These are phyloP conservation scores for Cucurbita argyrosperma DNA, from an alignment of 306 rosid species.

Conservation along the genomic window DNA sequence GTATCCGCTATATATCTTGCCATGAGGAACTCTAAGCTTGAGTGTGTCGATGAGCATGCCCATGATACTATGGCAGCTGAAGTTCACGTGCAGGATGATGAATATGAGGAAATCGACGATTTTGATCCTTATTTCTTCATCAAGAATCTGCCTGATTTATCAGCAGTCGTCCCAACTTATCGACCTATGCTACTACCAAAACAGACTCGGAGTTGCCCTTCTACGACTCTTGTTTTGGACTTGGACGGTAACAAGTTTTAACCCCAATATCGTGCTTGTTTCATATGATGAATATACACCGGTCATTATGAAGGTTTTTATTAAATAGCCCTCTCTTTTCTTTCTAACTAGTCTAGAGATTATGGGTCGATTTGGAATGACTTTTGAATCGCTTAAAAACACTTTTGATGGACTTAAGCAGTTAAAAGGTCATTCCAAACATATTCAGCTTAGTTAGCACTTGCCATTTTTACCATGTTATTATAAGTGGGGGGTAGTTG, in stretches of 20 bases:
- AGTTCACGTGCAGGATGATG: conserved; percentile 57
- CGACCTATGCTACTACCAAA: conserved; percentile 79
- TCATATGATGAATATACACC: background rate
- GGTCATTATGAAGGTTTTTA: background rate
- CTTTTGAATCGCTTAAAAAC: too few relatives aligned
- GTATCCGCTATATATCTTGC: conserved; percentile 72
- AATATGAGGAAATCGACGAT: conserved; percentile 66
- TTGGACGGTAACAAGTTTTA: conserved; percentile 67
- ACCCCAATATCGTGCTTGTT: background rate
- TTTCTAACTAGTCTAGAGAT: background rate
- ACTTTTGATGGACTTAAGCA: too few relatives aligned
- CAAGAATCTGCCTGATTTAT: conserved; percentile 80
- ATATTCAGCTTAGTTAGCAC: background rate
- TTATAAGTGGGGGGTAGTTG: background rate
- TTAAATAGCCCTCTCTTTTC: background rate
- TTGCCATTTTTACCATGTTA: background rate
- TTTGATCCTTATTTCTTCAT: conserved; percentile 92
- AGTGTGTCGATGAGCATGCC: conserved; percentile 78
- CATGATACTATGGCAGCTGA: conserved; percentile 78
- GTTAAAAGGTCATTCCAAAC: too few relatives aligned
- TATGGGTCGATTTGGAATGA: too few relatives aligned
- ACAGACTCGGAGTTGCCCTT: conserved; percentile 96
- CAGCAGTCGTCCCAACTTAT: conserved; percentile 81
- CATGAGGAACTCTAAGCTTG: conserved; percentile 80
- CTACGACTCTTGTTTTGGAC: conserved; percentile 86